Percentiles rank a stretch among this genome's conserved stretches.
These are phyloP conservation scores for Talaromyces funiculosus DNA, from an alignment of 2,329 filamentous ascomycete genomes.

Conservation along the genomic window DNA sequence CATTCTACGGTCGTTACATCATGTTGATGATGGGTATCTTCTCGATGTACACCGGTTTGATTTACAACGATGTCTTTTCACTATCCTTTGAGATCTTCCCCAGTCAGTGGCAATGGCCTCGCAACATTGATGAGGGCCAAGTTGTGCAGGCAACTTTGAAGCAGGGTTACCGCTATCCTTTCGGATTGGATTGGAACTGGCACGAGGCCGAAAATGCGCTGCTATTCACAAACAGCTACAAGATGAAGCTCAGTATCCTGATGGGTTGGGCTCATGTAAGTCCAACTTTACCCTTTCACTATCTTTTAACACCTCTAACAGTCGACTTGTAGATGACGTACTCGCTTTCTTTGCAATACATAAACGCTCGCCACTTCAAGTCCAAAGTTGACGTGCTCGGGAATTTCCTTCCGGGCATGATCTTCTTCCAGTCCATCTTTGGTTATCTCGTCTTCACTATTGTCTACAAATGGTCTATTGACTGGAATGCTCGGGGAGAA, in stretches of 20 bases:
- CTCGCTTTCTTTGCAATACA: conserved; percentile 83
- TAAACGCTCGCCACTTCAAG: conserved; percentile 94
- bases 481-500: conserved; percentile 66
- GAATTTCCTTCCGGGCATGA: conserved; percentile 96
- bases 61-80: conserved; percentile 98
- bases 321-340: conserved; percentile 72
- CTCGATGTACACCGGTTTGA: conserved; percentile 92
- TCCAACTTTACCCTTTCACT: not conserved
- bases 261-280: conserved; percentile 81
- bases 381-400: conserved; percentile 93
- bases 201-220: conserved; percentile 93
- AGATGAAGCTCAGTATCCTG: conserved; percentile 99
- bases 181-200: conserved; percentile 94
- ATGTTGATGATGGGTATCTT: conserved; percentile 97
- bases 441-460: conserved; percentile 93
- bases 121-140: conserved; percentile 59
- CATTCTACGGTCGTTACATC: conserved; percentile 97
- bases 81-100: conserved; percentile 83
- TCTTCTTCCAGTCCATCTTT: conserved; percentile 99
- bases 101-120: conserved; percentile 83
- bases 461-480: conserved; percentile 91
- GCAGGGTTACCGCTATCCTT: conserved; percentile 79
- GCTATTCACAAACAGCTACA: conserved; percentile 96
- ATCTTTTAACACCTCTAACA: not conserved
- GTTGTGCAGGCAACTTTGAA: conserved; percentile 63